phyloP scores from a whole-genome alignment of 768 basidiomycete genomes.

The Phylloporus arenicola region DNA sequence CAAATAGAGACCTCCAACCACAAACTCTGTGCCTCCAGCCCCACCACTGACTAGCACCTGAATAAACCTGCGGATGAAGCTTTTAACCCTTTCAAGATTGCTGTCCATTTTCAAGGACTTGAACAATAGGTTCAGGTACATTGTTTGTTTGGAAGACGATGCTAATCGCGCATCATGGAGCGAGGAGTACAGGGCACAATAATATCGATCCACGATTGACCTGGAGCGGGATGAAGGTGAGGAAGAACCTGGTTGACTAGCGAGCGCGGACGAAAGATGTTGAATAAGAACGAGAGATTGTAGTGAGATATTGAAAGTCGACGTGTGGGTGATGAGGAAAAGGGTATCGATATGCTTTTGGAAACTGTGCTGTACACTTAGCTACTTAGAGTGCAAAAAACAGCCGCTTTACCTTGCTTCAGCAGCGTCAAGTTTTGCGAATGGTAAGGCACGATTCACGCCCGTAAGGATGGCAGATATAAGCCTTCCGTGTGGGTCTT shows the following conservation, averaged over 20 bases:
- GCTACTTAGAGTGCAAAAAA: not conserved
- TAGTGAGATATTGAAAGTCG: slow-evolving; percentile 94
- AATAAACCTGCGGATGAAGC: slow-evolving; percentile 76
- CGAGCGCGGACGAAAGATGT: slow-evolving; percentile 63
- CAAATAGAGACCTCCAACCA: slow-evolving; percentile 82
- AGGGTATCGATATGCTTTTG: slow-evolving; percentile 86
- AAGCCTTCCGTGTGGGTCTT: slow-evolving; percentile 75
- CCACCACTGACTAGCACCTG: slow-evolving; percentile 72
- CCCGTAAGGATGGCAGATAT: slow-evolving; percentile 90
- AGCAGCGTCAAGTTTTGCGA: slow-evolving; percentile 72
- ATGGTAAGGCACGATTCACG: slow-evolving; percentile 92
- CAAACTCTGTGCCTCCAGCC: slow-evolving; percentile 75
- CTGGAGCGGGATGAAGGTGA: slow-evolving; percentile 38
- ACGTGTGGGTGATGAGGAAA: slow-evolving; percentile 91
- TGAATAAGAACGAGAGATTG: slow-evolving; percentile 88
- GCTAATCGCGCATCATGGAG: slow-evolving; percentile 78
- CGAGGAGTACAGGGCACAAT: slow-evolving; percentile 85
- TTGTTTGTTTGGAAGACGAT: slow-evolving; percentile 86
- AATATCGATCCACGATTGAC: slow-evolving; percentile 60
- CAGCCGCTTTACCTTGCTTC: slow-evolving; percentile 50
- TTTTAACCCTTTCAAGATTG: slow-evolving; percentile 59
- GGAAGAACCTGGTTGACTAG: slow-evolving; percentile 36
- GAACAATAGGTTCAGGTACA: slow-evolving; percentile 94
- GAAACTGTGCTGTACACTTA: slow-evolving; percentile 44
- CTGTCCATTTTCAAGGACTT: slow-evolving; percentile 75